These are phyloP conservation scores for Capsicum chinense DNA, from an alignment of 257 asterid genomes.

Conservation along the genomic window DNA sequence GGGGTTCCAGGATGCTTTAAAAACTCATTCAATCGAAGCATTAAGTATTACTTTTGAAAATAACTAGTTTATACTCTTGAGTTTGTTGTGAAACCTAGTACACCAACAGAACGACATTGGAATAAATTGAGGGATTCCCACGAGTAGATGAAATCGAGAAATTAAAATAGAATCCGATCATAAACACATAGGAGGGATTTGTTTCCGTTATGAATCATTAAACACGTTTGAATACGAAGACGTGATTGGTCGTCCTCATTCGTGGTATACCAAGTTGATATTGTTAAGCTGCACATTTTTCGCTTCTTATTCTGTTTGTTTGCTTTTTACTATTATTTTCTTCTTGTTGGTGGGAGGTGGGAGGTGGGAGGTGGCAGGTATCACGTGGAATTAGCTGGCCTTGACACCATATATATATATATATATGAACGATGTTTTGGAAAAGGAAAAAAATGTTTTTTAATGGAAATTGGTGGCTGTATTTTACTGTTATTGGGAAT, in stretches of 20 bases:
- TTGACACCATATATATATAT: no score
- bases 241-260: conserved; percentile 36
- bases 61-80: conserved; percentile 7
- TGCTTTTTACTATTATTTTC: background rate
- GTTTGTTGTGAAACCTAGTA: background rate
- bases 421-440: background rate
- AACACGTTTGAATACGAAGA: conserved; percentile 50
- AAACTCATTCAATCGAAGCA: background rate
- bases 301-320: background rate
- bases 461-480: background rate
- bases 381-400: no score
- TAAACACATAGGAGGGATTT: conserved; percentile 53
- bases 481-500: background rate
- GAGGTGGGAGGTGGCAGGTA: no score
- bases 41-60: background rate
- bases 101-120: background rate
- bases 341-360: no score
- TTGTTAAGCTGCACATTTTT: conserved; percentile 48
- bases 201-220: conserved; percentile 51
- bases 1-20: background rate
- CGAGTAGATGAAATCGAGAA: background rate
- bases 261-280: conserved; percentile 54
- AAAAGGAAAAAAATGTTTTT: background rate
- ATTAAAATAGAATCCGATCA: conserved; percentile 22
- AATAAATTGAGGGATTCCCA: conserved; percentile 4